Base-by-base conservation (phyloP, 1,139 yeast species). In the Geotrichum cucujoidarum region DNA sequence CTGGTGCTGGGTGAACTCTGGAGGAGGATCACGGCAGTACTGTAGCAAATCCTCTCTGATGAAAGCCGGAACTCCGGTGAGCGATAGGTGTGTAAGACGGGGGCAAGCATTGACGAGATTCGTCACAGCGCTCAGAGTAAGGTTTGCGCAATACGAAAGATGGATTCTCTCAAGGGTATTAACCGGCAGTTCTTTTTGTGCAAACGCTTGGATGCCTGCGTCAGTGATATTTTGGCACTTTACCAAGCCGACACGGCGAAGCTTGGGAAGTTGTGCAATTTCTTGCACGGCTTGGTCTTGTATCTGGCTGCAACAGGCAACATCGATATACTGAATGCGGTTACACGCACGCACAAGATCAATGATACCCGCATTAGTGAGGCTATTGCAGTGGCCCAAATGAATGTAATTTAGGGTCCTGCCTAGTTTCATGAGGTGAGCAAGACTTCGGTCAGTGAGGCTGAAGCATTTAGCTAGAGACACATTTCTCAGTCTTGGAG, bases 21-120 rank as follows among this genome's bases (percentile, higher is more conserved):
- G 80, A 2, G 98, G 98, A 1, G 97, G 95, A n/a, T 83, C 86
- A 31, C 98, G 82, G 63, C 97, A 90, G 66, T 80, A 90, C 57
- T 79, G 82, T 1, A 94, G 84, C 45, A 92, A 79, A 60, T 92
- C 97, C 17, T 83, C 76, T 54, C 95, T 76, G 62, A 92, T 74
- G 68, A 92, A 92, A 27, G 95, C 86, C 2, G 84, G 76, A 22
- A 92, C 90, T 0, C 98, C 98, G 0, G 98, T 92, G 73, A 89
- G 53, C 79, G 90, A 49, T 84, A 92, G 74, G 68, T 92, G 98
- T 0, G 97, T 89, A 53, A 92, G 72, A 57, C 81, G 78, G 5
- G 94, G 95, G 63, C 97, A 92, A 43, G 83, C 78, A 64, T 81
- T 83, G 51, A 92, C 72, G 49, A 92, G 70, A 55, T 78, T 76